Percentiles rank a stretch among this genome's conserved stretches.
These are phyloP conservation scores for Hymenoscyphus infarciens DNA, from an alignment of 2,329 filamentous ascomycete species.

Conservation along the genomic window DNA sequence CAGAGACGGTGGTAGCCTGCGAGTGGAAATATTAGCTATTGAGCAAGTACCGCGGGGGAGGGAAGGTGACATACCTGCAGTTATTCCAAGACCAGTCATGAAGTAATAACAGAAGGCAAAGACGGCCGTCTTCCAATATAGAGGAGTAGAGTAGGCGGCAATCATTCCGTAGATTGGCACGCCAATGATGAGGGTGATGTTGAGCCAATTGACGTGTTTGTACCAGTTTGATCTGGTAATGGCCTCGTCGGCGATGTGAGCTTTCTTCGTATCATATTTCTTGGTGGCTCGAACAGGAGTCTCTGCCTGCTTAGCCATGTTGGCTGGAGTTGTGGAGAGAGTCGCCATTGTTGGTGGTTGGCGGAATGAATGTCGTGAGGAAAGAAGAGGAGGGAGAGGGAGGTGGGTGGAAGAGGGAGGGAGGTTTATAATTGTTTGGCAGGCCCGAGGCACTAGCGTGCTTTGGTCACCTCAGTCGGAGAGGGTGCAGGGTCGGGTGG, in stretches of 20 bases:
- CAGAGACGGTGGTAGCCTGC: slow-evolving; percentile 75
- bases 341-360: slow-evolving; percentile 25
- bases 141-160: slow-evolving; percentile 73
- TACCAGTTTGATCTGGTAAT: slow-evolving; percentile 83
- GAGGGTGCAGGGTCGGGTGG: no score
- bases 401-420: slow-evolving; percentile 7
- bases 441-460: neutral
- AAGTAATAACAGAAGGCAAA: slow-evolving; percentile 80
- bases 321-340: slow-evolving; percentile 23
- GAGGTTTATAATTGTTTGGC: slow-evolving; percentile 17
- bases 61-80: slow-evolving; percentile 55
- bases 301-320: slow-evolving; percentile 32
- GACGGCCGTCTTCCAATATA: slow-evolving; percentile 66
- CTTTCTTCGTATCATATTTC: slow-evolving; percentile 60
- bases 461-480: neutral
- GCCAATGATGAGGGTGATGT: slow-evolving; percentile 74
- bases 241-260: slow-evolving; percentile 79
- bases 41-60: neutral
- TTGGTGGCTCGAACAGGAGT: slow-evolving; percentile 32
- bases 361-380: slow-evolving; percentile 17
- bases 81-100: slow-evolving; percentile 77
- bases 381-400: slow-evolving; percentile 13
- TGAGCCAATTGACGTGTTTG: slow-evolving; percentile 93
- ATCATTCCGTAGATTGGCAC: slow-evolving; percentile 72
- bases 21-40: neutral